Percentiles rank a stretch among this genome's conserved stretches.
Evolutionary conservation across 106 monocot genomes (phyloP).

Genomic region (Vanilla planifolia): DNA sequence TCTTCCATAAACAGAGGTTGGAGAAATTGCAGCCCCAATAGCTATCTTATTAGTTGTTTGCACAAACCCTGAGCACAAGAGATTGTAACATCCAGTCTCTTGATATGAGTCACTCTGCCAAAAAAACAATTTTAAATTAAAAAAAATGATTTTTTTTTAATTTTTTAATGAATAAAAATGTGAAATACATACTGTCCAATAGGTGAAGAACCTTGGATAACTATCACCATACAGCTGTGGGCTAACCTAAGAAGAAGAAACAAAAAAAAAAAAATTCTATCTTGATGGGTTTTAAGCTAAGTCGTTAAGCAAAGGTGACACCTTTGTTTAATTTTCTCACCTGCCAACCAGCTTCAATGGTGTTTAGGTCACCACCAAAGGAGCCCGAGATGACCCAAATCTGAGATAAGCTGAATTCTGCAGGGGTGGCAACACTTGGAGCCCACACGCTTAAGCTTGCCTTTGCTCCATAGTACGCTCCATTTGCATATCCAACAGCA

Average conservation of each 20-base stretch:
- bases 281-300: no score
- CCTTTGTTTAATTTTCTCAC: conserved; percentile 9
- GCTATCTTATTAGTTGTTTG: conserved; percentile 10
- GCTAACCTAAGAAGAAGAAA: conserved; percentile 36
- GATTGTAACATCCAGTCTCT: conserved; percentile 17
- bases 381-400: conserved; percentile 79
- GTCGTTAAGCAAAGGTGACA: no score
- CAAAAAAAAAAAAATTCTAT: not conserved
- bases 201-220: conserved; percentile 71
- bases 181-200: conserved; percentile 52
- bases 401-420: conserved; percentile 77
- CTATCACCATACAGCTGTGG: conserved; percentile 66
- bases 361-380: conserved; percentile 60
- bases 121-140: not conserved
- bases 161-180: not conserved
- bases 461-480: conserved; percentile 59
- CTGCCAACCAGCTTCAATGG: conserved; percentile 87
- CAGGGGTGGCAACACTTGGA: conserved; percentile 33
- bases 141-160: not conserved
- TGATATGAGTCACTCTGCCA: conserved; percentile 19
- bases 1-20: not conserved
- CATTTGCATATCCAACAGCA: conserved; percentile 59
- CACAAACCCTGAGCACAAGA: conserved; percentile 14
- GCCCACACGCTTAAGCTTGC: conserved; percentile 75
- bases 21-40: conserved; percentile 2